Evolutionary conservation across 805 yeast genomes (phyloP), one percentile per base, ranked within the genome.

Genomic region (Candida endomychidarum): DNA sequence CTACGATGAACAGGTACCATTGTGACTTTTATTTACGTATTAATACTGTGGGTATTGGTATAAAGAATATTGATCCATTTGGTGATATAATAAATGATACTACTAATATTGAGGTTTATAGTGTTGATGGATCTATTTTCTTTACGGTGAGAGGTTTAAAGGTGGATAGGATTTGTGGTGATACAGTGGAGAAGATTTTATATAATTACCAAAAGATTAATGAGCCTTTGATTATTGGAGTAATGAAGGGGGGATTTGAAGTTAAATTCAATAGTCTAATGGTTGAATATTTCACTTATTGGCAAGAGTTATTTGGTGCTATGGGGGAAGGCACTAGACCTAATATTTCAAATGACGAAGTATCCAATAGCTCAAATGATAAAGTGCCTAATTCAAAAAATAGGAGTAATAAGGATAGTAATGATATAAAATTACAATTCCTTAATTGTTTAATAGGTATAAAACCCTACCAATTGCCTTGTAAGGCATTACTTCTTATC

Each of bases 401-500:
- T n/a, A n/a, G n/a, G n/a, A n/a, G n/a, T n/a, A n/a, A n/a, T n/a
- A n/a, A n/a, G n/a, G n/a, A n/a, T n/a, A n/a, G n/a, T n/a, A n/a
- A n/a, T 16, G 71, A 67, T 29, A 39, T 65, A 16, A 51, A 65
- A 27, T 42, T 72, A 20, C 52, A 61, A 1, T 53, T 78, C 17
- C 54, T 72, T 9, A 84, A 84, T 43, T 75, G 83, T 42, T 67
- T 77, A 0, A 44, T 87, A 23, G 85, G 85, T 0, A 53, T 87
- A 18, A 73, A 68, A 19, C 95, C 96, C 0, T 77, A 78, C 7
- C 60, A 81, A 39, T 54, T 87, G 12, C 49, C 52, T 0, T 70
- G 83, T n/a, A 79, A 80, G 44, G 72, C 80, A 0, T 58, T 69
- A 5, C 37, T 86, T 5, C 61, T 76, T 1, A 43, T 84, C 0